Conservation (phyloP, 2,329 filamentous ascomycete species). For the Triangularia verruculosa region DNA sequence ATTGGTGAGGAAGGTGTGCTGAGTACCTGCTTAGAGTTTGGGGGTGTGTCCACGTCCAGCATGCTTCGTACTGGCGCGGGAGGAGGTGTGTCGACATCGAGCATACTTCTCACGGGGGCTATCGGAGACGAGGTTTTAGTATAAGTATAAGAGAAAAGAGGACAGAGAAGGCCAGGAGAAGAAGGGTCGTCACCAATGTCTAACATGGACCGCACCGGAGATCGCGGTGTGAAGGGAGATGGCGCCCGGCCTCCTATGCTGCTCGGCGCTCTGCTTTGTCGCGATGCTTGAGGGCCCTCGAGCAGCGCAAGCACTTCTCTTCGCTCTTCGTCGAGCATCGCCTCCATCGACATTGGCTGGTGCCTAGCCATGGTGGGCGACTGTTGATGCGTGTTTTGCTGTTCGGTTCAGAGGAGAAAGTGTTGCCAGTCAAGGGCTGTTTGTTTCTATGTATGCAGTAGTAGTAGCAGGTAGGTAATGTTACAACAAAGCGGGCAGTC, state of each 20-base stretch:
- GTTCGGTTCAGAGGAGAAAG: too few relatives aligned
- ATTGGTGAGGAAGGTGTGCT: conserved; percentile 49
- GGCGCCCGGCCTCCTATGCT: conserved; percentile 42
- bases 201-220: conserved; percentile 67
- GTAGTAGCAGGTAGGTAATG: not conserved
- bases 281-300: conserved; percentile 44
- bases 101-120: conserved; percentile 58
- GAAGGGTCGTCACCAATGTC: conserved; percentile 50
- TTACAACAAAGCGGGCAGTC: not conserved
- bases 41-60: conserved; percentile 45
- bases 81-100: conserved; percentile 52
- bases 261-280: conserved; percentile 31
- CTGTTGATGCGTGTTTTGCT: not conserved
- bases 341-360: conserved; percentile 69
- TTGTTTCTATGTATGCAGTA: not conserved
- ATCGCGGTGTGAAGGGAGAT: conserved; percentile 58
- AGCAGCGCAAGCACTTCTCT: conserved; percentile 68
- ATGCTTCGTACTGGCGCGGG: conserved; percentile 48
- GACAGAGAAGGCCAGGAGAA: conserved; percentile 23
- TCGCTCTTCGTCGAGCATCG: conserved; percentile 73
- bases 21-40: conserved; percentile 31
- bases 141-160: conserved; percentile 21
- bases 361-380: conserved; percentile 35
- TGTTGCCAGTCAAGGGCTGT: not conserved
- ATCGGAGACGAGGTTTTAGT: conserved; percentile 37